These are phyloP conservation scores for Rutstroemia sydowiana DNA, from an alignment of 2,329 filamentous ascomycete genomes.

Conservation along the genomic window DNA sequence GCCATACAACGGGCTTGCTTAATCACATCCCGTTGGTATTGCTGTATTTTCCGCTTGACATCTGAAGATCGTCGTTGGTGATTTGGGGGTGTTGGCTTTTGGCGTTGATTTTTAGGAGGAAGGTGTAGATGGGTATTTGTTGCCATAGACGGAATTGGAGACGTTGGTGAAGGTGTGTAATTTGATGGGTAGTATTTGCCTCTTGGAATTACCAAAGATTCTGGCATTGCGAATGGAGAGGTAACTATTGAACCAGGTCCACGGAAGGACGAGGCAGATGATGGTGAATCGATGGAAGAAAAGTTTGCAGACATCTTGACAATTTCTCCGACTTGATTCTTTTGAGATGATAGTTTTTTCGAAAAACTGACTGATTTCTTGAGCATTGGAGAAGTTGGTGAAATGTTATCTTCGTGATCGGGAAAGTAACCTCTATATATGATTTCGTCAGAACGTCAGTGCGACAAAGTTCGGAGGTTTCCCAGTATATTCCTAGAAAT, in stretches of 20 bases:
- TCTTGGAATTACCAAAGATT: conserved; percentile 37
- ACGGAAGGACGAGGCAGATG: conserved; percentile 7
- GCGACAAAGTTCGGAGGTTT: not conserved
- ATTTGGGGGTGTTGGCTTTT: conserved; percentile 27
- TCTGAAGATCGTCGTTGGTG: conserved; percentile 39
- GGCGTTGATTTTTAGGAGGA: conserved; percentile 24
- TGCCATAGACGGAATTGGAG: conserved; percentile 13
- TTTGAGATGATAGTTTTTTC: not conserved
- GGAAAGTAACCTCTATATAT: conserved; percentile 51
- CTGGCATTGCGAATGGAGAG: conserved; percentile 12
- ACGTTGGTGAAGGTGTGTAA: conserved; percentile 37
- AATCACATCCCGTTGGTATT: conserved; percentile 56
- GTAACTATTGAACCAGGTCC: conserved; percentile 6
- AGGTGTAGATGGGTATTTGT: conserved; percentile 24
- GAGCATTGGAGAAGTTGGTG: conserved; percentile 32
- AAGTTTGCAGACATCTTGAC: conserved; percentile 20
- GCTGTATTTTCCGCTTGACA: conserved; percentile 43
- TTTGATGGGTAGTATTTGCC: conserved; percentile 60
- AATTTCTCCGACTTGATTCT: not conserved
- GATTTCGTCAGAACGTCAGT: conserved; percentile 3
- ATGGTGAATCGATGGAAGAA: conserved; percentile 7
- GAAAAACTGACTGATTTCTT: conserved; percentile 39
- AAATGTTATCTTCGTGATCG: conserved; percentile 44
- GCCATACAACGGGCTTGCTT: conserved; percentile 46
- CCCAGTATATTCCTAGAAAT: not conserved